Percentiles rank a stretch among this genome's conserved stretches.
Evolutionary conservation across 805 yeast genomes (phyloP).

Genomic region (Wickerhamiella brachini): DNA sequence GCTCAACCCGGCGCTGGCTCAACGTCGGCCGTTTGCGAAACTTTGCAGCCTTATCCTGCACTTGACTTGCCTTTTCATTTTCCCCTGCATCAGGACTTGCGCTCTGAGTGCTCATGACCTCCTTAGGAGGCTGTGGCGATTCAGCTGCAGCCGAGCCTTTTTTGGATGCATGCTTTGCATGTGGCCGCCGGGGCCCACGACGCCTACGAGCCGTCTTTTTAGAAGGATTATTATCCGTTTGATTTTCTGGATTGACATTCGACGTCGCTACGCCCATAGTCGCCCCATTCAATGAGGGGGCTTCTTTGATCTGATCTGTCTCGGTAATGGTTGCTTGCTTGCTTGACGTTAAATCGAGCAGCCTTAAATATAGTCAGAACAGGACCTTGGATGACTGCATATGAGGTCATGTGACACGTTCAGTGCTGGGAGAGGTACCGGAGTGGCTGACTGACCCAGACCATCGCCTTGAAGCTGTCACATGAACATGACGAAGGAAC

Average conservation of each 20-base stretch:
- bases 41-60: neutral
- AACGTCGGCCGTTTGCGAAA: neutral
- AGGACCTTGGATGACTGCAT: neutral
- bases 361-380: neutral
- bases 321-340: neutral
- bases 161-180: neutral
- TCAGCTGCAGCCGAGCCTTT: neutral
- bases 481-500: neutral
- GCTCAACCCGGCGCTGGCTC: constrained; percentile 13
- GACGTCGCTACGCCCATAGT: neutral
- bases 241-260: neutral
- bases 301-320: neutral
- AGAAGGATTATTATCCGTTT: neutral
- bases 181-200: neutral
- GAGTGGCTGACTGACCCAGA: too few species aligned
- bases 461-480: neutral
- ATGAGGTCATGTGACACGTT: too few species aligned
- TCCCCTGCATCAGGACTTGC: neutral
- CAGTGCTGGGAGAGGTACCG: too few species aligned
- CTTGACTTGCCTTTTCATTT: neutral
- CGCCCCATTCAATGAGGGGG: neutral
- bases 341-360: neutral
- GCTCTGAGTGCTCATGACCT: neutral
- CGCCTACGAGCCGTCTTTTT: neutral
- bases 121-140: neutral